Evolutionary conservation across 768 basidiomycete genomes (phyloP), one percentile per base, ranked within the genome.

Genomic region (Boletus coccyginus): DNA sequence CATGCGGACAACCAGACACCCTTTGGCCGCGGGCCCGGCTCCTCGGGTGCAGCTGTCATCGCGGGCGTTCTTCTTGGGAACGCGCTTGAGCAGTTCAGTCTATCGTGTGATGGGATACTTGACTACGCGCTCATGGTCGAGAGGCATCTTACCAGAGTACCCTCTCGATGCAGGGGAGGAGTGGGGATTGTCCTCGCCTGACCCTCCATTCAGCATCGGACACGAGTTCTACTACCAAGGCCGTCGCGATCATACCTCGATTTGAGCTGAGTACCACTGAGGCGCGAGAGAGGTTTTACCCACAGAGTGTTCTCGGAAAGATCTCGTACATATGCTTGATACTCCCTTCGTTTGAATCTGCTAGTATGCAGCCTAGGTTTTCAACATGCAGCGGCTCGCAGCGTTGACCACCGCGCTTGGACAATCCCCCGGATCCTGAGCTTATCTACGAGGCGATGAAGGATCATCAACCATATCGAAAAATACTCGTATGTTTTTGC

Each of bases 371-470:
- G 5, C 3, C 1, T 44, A 99, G 96, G 88, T 99, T 14, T 99
- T 98, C 78, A 99, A 99, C 71, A 78, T 99, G 52, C 97, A 99
- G 73, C 85, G 97, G 21, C 77, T 99, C 14, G 97, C 96, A 0
- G 97, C 98, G 31, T 80, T 99, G 52, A 98, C 96, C 2, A 96
- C 94, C 3, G 95, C 97, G 1, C 82, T 99, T 12, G 89, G 85
- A 4, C 87, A 89, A 66, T 84, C 87, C 12, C 95, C 95, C 95
- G 2, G 93, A 99, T 69, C 86, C 97, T 0, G 90, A 87, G 21
- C 84, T 99, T n/a, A 98, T 98, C 55, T 98, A 96, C 72, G 96
- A 98, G 69, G 96, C 96, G 2, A 98, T 98, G 97, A 96, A 98
- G 67, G 97, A 99, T 74, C 97, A 99, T 70, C 97, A 99, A 70